These are phyloP conservation scores for Fusarium graminum DNA, from an alignment of 2,329 filamentous ascomycete genomes.

Conservation along the genomic window DNA sequence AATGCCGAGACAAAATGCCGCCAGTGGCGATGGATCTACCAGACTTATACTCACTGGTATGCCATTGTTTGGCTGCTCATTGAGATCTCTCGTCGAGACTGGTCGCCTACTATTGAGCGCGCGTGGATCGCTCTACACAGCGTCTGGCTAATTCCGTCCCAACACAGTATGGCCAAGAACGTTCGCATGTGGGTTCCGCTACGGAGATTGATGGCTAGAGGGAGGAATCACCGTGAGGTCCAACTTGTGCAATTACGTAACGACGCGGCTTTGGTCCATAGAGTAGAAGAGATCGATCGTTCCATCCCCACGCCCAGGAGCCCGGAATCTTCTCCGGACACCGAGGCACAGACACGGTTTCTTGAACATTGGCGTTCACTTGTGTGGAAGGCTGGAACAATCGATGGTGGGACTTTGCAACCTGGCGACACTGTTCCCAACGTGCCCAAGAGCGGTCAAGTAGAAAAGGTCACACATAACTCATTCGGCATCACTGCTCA, in stretches of 20 bases:
- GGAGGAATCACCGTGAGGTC: slow-evolving; percentile 53
- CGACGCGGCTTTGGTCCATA: slow-evolving; percentile 44
- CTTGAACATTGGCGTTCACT: slow-evolving; percentile 35
- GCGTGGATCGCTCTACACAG: slow-evolving; percentile 64
- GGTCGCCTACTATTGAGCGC: slow-evolving; percentile 61
- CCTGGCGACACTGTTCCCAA: not conserved
- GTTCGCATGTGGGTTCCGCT: slow-evolving; percentile 58
- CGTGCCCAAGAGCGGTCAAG: not conserved
- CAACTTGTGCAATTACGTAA: slow-evolving; percentile 54
- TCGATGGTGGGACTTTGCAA: fast-evolving
- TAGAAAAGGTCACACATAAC: not conserved
- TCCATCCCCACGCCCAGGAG: slow-evolving; percentile 48
- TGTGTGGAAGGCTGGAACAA: not conserved
- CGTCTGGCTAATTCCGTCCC: slow-evolving; percentile 54
- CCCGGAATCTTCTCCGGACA: slow-evolving; percentile 41
- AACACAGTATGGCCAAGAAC: slow-evolving; percentile 47
- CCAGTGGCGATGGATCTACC: slow-evolving; percentile 70
- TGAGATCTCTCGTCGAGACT: slow-evolving; percentile 61
- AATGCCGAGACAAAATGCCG: slow-evolving; percentile 62
- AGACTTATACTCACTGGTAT: slow-evolving; percentile 71
- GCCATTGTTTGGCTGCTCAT: slow-evolving; percentile 69
- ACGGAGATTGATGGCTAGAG: slow-evolving; percentile 56
- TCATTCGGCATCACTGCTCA: not conserved
- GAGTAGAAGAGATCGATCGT: slow-evolving; percentile 51
- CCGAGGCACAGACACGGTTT: slow-evolving; percentile 9